Conservation (phyloP, 352 stramenopile genomes). For the Globisporangium spinosum region DNA sequence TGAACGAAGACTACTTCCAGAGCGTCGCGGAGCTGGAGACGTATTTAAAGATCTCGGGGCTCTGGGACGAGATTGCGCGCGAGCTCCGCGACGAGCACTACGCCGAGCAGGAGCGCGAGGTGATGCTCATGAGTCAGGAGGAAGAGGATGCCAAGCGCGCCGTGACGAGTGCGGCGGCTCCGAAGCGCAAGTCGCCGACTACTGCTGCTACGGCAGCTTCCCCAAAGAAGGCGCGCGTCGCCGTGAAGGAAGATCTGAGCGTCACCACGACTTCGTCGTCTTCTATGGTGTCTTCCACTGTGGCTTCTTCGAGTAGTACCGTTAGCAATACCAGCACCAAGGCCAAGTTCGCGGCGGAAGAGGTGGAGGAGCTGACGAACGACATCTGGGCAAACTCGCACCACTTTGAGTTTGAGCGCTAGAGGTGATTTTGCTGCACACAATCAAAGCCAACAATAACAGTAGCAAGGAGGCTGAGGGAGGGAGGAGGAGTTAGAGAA, state of each 20-base stretch:
- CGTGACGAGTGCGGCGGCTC: background rate
- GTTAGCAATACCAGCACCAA: constrained; percentile 14
- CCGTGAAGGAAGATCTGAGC: background rate
- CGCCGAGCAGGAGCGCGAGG: constrained; percentile 22
- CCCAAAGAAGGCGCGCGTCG: constrained; percentile 17
- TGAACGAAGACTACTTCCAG: constrained; percentile 79
- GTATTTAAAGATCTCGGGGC: constrained; percentile 55
- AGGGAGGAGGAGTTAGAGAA: background rate
- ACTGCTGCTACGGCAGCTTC: background rate
- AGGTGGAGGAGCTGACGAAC: constrained; percentile 66
- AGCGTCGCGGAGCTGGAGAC: constrained; percentile 58
- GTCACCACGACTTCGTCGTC: background rate
- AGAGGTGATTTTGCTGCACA: background rate
- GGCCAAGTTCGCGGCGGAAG: constrained; percentile 30
- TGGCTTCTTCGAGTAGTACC: background rate
- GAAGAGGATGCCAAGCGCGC: constrained; percentile 10
- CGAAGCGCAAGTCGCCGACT: constrained; percentile 28
- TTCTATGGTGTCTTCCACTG: background rate
- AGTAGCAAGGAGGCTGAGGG: background rate
- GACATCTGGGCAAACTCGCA: constrained; percentile 82
- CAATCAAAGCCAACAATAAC: background rate
- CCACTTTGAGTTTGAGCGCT: constrained; percentile 66
- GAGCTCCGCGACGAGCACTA: constrained; percentile 36
- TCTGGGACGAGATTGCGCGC: constrained; percentile 57
- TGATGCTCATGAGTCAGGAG: constrained; percentile 26